Evolutionary conservation across 2,329 filamentous ascomycete species (phyloP).

Genomic region (Thyridium curvatum): DNA sequence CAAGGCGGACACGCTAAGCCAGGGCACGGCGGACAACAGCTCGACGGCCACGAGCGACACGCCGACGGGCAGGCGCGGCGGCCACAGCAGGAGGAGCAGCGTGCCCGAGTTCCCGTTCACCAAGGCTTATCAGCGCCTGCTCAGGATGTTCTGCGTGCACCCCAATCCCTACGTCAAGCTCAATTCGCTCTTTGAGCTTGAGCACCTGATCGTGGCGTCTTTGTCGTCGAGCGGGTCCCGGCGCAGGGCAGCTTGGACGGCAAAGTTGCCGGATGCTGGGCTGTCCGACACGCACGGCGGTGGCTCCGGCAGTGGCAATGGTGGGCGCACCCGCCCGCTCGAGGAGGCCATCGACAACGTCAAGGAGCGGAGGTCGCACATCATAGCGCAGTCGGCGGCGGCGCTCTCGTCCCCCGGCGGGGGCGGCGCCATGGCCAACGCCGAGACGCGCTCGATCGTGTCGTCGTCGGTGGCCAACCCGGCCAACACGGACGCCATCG

Average conservation of each 20-base stretch:
- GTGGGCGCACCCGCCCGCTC: conserved; percentile 38
- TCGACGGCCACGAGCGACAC: conserved; percentile 30
- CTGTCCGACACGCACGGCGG: no score
- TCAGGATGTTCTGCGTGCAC: conserved; percentile 83
- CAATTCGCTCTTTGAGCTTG: conserved; percentile 73
- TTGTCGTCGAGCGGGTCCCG: conserved; percentile 49
- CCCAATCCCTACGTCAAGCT: conserved; percentile 85
- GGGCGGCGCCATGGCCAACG: conserved; percentile 31
- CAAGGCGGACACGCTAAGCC: conserved; percentile 14
- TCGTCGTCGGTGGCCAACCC: conserved; percentile 30
- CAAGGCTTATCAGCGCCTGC: conserved; percentile 69
- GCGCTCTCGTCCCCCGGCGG: conserved; percentile 10
- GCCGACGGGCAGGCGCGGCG: conserved; percentile 10
- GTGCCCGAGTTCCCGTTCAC: conserved; percentile 68
- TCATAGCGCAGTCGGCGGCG: conserved; percentile 27
- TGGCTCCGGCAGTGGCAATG: conserved; percentile 6
- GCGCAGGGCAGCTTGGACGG: conserved; percentile 27
- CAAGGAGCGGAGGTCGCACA: conserved; percentile 60
- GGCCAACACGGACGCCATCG: conserved; percentile 57
- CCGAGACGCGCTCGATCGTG: conserved; percentile 41
- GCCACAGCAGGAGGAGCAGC: conserved; percentile 21
- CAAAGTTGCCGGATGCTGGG: conserved; percentile 17
- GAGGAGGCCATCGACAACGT: conserved; percentile 66
- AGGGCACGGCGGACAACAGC: conserved; percentile 33
- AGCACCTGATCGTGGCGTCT: conserved; percentile 74